A percentile compares a stretch with the other conserved stretches of the same genome.
phyloP scores from a whole-genome alignment of 140 eudicot species.

The Ambrosia hybrid region DNA sequence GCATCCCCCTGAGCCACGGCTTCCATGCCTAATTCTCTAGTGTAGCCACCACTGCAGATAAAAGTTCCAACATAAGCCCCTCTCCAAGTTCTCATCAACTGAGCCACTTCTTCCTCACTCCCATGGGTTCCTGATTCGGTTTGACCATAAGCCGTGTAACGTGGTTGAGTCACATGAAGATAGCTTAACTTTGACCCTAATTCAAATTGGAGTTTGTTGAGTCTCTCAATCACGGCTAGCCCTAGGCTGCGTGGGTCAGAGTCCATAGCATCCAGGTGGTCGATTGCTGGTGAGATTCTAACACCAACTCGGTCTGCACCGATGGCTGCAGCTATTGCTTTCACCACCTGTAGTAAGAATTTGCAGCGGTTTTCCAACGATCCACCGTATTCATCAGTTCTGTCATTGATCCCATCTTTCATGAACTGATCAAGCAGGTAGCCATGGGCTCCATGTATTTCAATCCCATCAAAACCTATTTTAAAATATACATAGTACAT shows the following conservation, averaged over 20 bases:
- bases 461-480: constrained; percentile 76
- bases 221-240: constrained; percentile 60
- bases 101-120: constrained; percentile 65
- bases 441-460: constrained; percentile 85
- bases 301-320: constrained; percentile 69
- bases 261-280: constrained; percentile 83
- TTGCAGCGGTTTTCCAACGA: constrained; percentile 65
- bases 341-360: constrained; percentile 52
- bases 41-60: constrained; percentile 84
- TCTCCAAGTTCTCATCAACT: constrained; percentile 51
- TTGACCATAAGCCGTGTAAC: constrained; percentile 90
- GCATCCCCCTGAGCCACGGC: constrained; percentile 77
- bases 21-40: constrained; percentile 55
- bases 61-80: constrained; percentile 71
- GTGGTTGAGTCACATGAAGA: constrained; percentile 87
- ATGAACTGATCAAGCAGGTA: constrained; percentile 82
- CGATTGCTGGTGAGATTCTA: constrained; percentile 83
- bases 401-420: constrained; percentile 68
- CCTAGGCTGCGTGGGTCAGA: constrained; percentile 74
- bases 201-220: constrained; percentile 53
- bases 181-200: constrained; percentile 52
- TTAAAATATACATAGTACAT: too few species aligned
- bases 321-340: constrained; percentile 54
- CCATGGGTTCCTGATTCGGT: constrained; percentile 65
- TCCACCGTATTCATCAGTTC: constrained; percentile 72